Evolutionary conservation across 768 basidiomycete genomes (phyloP).

Genomic region (Mycena galericulata): DNA sequence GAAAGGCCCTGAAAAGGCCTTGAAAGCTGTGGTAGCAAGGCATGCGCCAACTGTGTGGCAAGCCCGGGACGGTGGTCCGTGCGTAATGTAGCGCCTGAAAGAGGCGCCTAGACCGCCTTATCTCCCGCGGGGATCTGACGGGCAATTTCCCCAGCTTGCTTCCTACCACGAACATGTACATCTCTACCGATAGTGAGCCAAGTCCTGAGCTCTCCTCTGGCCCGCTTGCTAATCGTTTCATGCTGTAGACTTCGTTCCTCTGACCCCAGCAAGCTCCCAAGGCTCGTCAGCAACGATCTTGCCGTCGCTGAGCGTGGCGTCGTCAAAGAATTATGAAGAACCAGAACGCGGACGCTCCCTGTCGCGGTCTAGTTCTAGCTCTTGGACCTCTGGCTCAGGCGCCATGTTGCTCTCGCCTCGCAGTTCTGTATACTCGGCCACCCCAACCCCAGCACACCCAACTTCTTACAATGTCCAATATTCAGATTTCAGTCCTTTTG

Average conservation of each 20-base stretch:
- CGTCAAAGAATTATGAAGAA: constrained; percentile 18
- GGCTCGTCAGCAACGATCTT: constrained; percentile 25
- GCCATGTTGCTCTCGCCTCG: constrained; percentile 8
- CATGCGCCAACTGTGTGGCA: constrained; percentile 5
- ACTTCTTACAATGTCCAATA: too few species aligned
- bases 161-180: constrained; percentile 24
- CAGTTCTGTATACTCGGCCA: constrained; percentile 18
- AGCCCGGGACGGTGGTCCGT: constrained; percentile 9
- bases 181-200: constrained; percentile 3
- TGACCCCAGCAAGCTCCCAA: constrained; percentile 25
- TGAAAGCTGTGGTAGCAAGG: constrained; percentile 11
- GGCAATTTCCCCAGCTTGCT: constrained; percentile 17
- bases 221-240: not conserved
- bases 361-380: constrained; percentile 25
- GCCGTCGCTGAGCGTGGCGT: constrained; percentile 8
- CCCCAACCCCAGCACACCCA: not conserved
- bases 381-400: constrained; percentile 18
- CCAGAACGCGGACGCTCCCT: constrained; percentile 29
- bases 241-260: not conserved
- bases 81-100: not conserved
- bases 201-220: not conserved
- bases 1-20: not conserved
- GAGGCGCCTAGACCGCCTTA: constrained; percentile 25
- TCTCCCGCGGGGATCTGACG: constrained; percentile 6
- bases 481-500: too few species aligned